These are phyloP conservation scores for Paxillus ammoniavirescens DNA, from an alignment of 768 basidiomycete genomes.

Conservation along the genomic window DNA sequence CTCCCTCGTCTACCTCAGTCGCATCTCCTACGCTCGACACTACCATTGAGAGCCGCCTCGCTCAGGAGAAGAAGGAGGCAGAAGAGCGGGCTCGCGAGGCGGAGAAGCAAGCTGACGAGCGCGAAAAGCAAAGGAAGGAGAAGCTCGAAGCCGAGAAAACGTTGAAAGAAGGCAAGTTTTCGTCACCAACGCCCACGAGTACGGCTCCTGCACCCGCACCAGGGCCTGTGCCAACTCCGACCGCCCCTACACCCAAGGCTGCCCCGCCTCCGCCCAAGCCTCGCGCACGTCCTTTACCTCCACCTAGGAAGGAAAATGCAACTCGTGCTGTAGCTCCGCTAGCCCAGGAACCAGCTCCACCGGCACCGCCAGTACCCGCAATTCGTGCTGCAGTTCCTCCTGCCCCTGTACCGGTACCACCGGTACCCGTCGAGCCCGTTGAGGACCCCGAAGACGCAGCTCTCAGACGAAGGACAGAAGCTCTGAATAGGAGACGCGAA, in stretches of 20 bases:
- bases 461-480: constrained; percentile 66
- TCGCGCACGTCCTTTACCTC: constrained; percentile 39
- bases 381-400: constrained; percentile 33
- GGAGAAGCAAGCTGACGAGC: constrained; percentile 77
- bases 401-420: constrained; percentile 41
- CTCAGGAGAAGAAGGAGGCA: constrained; percentile 85
- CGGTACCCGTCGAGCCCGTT: constrained; percentile 38
- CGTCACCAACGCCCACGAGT: constrained; percentile 42
- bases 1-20: constrained; percentile 33
- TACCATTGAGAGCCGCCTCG: constrained; percentile 80
- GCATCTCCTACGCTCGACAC: constrained; percentile 63
- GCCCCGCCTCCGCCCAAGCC: constrained; percentile 36
- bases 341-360: constrained; percentile 19
- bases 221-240: constrained; percentile 39
- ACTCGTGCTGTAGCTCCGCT: constrained; percentile 23
- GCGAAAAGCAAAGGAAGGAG: constrained; percentile 70
- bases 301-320: constrained; percentile 19
- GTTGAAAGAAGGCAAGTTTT: constrained; percentile 45
- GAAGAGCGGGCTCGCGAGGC: constrained; percentile 80
- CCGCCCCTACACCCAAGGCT: constrained; percentile 34
- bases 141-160: constrained; percentile 76
- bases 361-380: constrained; percentile 23
- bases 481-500: constrained; percentile 67
- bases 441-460: constrained; percentile 79
- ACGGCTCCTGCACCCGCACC: constrained; percentile 43